Percentiles rank a stretch among this genome's conserved stretches.
These are phyloP conservation scores for Trichothecium sympodiale DNA, from an alignment of 2,329 filamentous ascomycete species.

Conservation along the genomic window DNA sequence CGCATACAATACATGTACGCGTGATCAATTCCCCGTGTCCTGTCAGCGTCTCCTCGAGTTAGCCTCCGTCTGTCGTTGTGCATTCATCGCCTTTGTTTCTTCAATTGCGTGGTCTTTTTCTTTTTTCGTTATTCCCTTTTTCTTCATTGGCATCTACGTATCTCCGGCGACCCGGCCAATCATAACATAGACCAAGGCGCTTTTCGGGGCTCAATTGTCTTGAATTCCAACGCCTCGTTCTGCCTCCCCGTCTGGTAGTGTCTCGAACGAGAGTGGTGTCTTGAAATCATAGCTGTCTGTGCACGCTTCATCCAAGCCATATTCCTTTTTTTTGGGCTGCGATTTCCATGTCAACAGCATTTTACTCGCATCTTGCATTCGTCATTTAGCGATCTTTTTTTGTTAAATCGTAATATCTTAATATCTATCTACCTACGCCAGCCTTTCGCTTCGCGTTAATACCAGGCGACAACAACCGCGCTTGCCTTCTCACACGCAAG, in stretches of 20 bases:
- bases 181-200: no score
- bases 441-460: slow-evolving; percentile 9
- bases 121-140: slow-evolving; percentile 3
- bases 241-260: not conserved
- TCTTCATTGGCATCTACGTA: not conserved
- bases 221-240: slow-evolving; percentile 2
- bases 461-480: no score
- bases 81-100: slow-evolving; percentile 2
- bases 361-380: slow-evolving; percentile 3
- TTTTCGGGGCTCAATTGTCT: not conserved
- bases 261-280: no score
- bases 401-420: not conserved
- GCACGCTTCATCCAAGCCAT: not conserved
- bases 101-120: slow-evolving; percentile 8
- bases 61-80: slow-evolving; percentile 3
- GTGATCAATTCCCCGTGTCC: not conserved
- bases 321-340: not conserved
- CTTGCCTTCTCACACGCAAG: not conserved
- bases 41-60: not conserved
- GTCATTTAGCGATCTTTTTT: slow-evolving; percentile 9
- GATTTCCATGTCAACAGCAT: no score
- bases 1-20: not conserved
- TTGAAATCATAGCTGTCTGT: slow-evolving; percentile 1
- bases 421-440: no score
- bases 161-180: not conserved